Percentiles rank a stretch among this genome's conserved stretches.
phyloP scores from a whole-genome alignment of 306 rosid species.

The Sphenostylis stenocarpa region DNA sequence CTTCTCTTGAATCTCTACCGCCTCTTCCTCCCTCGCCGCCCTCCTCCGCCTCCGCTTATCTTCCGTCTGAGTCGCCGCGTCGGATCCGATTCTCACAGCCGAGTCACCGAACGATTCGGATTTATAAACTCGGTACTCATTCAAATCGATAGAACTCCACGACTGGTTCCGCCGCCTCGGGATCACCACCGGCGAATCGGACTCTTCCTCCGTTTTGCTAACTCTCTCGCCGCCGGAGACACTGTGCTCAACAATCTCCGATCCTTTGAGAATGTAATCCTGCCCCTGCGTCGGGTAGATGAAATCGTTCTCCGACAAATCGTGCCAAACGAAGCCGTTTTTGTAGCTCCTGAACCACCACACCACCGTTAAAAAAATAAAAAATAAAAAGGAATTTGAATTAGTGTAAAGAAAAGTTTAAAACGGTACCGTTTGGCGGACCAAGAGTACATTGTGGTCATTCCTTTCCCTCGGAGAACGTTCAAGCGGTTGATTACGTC shows the following conservation, averaged over 20 bases:
- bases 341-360: conserved; percentile 65
- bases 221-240: not conserved
- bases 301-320: conserved; percentile 85
- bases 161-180: conserved; percentile 78
- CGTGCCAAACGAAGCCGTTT: conserved; percentile 96
- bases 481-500: conserved; percentile 80
- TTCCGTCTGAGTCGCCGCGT: conserved; percentile 94
- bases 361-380: not conserved
- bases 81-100: conserved; percentile 62
- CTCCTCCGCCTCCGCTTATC: conserved; percentile 75
- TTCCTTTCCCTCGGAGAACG: conserved; percentile 77
- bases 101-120: conserved; percentile 74
- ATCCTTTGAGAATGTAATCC: conserved; percentile 92
- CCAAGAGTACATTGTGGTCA: conserved; percentile 88
- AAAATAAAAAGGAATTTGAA: not conserved
- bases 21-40: conserved; percentile 35
- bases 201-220: conserved; percentile 48
- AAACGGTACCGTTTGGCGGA: conserved; percentile 76
- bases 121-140: conserved; percentile 90
- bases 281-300: conserved; percentile 85
- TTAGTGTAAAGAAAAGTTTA: no score
- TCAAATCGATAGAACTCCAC: conserved; percentile 80
- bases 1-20: conserved; percentile 28
- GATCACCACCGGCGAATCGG: conserved; percentile 52
- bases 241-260: conserved; percentile 64